These are phyloP conservation scores for Teunomyces panamensis DNA, from an alignment of 805 yeast species.

Conservation along the genomic window DNA sequence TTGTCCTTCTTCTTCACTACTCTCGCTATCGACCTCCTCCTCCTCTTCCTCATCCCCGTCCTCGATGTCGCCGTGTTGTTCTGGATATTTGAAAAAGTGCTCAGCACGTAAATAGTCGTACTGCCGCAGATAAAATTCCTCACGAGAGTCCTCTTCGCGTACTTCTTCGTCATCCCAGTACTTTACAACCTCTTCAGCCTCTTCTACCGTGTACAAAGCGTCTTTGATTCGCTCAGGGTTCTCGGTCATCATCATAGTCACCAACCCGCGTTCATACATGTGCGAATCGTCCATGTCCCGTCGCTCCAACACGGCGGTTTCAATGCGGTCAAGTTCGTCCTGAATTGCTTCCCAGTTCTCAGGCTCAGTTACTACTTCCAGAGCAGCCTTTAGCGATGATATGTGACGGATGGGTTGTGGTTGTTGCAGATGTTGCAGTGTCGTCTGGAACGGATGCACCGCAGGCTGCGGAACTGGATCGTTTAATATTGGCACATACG, in stretches of 20 bases:
- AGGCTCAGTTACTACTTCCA: background rate
- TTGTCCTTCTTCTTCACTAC: slow-evolving; percentile 7
- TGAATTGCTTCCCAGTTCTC: slow-evolving; percentile 1
- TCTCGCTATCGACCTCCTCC: slow-evolving; percentile 6
- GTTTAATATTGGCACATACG: background rate
- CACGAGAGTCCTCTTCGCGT: background rate
- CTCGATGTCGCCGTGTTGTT: background rate
- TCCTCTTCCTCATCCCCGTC: slow-evolving; percentile 1
- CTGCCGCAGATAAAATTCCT: background rate
- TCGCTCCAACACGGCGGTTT: slow-evolving; percentile 8
- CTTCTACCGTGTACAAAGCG: slow-evolving; percentile 6
- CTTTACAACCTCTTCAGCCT: slow-evolving; percentile 9
- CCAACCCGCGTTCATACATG: slow-evolving; percentile 13
- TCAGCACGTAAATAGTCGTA: background rate
- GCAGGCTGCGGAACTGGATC: background rate
- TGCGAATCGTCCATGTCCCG: slow-evolving; percentile 8
- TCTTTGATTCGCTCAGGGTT: background rate
- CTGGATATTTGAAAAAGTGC: background rate
- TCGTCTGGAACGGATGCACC: too few relatives aligned
- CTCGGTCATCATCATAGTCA: slow-evolving; percentile 7
- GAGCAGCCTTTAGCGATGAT: background rate
- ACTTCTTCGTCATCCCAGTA: slow-evolving; percentile 7
- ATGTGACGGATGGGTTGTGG: background rate
- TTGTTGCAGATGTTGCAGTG: background rate
- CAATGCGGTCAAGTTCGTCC: background rate